Conservation (phyloP, 2,329 filamentous ascomycete genomes). For the Lachnum nothofagi region DNA sequence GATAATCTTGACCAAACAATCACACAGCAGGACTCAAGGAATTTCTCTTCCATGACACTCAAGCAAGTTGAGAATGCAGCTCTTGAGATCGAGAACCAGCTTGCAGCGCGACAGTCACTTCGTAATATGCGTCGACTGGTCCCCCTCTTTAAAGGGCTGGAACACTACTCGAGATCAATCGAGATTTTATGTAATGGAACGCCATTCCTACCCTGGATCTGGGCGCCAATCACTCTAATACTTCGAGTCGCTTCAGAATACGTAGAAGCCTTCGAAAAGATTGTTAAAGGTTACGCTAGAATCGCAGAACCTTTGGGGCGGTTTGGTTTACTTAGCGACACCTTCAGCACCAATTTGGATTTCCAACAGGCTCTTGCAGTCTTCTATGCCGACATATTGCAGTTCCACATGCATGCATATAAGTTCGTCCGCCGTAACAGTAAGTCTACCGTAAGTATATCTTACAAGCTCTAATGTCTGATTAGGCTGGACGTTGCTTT, state of each 20-base stretch:
- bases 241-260: conserved; percentile 21
- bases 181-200: conserved; percentile 44
- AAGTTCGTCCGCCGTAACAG: conserved; percentile 36
- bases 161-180: conserved; percentile 38
- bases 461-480: neutral
- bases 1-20: neutral
- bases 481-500: conserved; percentile 8
- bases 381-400: conserved; percentile 44
- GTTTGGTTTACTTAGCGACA: too few relatives aligned
- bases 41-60: conserved; percentile 28
- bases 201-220: conserved; percentile 41
- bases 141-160: conserved; percentile 38
- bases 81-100: conserved; percentile 36
- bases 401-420: conserved; percentile 44
- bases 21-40: neutral
- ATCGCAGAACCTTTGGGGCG: too few relatives aligned
- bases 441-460: neutral
- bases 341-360: conserved; percentile 7
- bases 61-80: conserved; percentile 36
- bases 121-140: conserved; percentile 41
- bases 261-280: neutral
- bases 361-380: conserved; percentile 41
- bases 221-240: conserved; percentile 39
- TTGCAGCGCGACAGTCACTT: conserved; percentile 36
- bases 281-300: too few relatives aligned